A percentile compares a stretch with the other conserved stretches of the same genome.
Conservation (phyloP, 2,329 filamentous ascomycete genomes). For the Colletotrichum sp. region DNA sequence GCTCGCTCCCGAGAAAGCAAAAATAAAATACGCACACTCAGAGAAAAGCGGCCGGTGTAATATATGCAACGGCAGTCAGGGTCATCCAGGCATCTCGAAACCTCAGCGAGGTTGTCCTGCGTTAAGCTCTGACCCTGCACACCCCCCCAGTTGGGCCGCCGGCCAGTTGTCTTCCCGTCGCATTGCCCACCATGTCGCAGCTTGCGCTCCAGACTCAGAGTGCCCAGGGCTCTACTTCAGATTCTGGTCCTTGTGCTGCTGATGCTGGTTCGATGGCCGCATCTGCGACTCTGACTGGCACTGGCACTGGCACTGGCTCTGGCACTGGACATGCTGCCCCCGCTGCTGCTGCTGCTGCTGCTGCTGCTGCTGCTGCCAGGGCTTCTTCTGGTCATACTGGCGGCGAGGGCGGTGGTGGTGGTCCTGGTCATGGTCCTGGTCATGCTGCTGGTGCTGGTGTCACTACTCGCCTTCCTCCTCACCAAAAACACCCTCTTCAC, state of each 20-base stretch:
- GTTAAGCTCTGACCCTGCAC: slow-evolving; percentile 37
- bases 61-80: slow-evolving; percentile 54
- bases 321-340: neutral
- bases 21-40: neutral
- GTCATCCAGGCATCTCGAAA: slow-evolving; percentile 42
- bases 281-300: neutral
- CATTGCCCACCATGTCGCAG: slow-evolving; percentile 58
- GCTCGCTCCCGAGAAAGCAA: slow-evolving; percentile 12
- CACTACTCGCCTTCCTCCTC: slow-evolving; percentile 16
- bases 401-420: neutral
- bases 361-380: neutral
- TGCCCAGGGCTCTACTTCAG: slow-evolving; percentile 39
- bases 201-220: slow-evolving; percentile 46
- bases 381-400: neutral
- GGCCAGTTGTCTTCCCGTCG: slow-evolving; percentile 29
- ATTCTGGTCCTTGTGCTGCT: slow-evolving; percentile 30
- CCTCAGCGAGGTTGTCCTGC: slow-evolving; percentile 29
- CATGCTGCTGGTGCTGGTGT: neutral
- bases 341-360: neutral
- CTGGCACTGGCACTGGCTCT: neutral
- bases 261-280: slow-evolving; percentile 4
- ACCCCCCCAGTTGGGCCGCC: slow-evolving; percentile 26
- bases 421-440: neutral
- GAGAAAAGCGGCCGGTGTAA: slow-evolving; percentile 19
- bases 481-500: slow-evolving; percentile 21